A percentile compares a stretch with the other conserved stretches of the same genome.
These are phyloP conservation scores for Vaccinium myrtillus DNA, from an alignment of 148 eudicot species.

Conservation along the genomic window DNA sequence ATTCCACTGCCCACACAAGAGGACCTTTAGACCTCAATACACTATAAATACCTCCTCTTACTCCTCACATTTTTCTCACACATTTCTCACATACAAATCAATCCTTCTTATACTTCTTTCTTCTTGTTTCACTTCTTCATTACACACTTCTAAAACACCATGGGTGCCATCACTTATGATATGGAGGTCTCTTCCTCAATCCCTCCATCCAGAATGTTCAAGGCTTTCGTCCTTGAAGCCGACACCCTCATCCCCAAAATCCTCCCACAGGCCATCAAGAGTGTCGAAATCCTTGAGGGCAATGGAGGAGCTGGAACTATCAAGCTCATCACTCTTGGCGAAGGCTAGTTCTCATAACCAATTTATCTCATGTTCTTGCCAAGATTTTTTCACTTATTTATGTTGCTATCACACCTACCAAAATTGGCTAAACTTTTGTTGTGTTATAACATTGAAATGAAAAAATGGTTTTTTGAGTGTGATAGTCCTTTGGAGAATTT, in stretches of 20 bases:
- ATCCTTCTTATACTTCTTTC: not conserved
- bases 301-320: constrained; percentile 20
- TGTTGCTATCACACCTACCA: too few species aligned
- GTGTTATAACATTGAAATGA: too few species aligned
- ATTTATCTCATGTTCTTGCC: not conserved
- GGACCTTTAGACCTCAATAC: not conserved
- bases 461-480: not conserved
- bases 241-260: constrained; percentile 36
- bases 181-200: constrained; percentile 22
- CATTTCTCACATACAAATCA: not conserved
- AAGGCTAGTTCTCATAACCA: constrained; percentile 21
- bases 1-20: not conserved
- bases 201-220: constrained; percentile 30
- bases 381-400: not conserved
- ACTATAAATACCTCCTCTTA: constrained; percentile 3
- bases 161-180: constrained; percentile 29
- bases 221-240: constrained; percentile 26
- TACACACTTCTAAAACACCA: not conserved
- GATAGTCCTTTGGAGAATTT: not conserved
- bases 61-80: not conserved
- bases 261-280: constrained; percentile 31
- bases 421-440: too few species aligned
- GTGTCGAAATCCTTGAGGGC: constrained; percentile 17
- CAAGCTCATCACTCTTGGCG: constrained; percentile 26
- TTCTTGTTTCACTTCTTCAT: not conserved